Evolutionary conservation across 495 filamentous ascomycete species (phyloP), one percentile per base, ranked within the genome.

Genomic region (Platismatia glauca): DNA sequence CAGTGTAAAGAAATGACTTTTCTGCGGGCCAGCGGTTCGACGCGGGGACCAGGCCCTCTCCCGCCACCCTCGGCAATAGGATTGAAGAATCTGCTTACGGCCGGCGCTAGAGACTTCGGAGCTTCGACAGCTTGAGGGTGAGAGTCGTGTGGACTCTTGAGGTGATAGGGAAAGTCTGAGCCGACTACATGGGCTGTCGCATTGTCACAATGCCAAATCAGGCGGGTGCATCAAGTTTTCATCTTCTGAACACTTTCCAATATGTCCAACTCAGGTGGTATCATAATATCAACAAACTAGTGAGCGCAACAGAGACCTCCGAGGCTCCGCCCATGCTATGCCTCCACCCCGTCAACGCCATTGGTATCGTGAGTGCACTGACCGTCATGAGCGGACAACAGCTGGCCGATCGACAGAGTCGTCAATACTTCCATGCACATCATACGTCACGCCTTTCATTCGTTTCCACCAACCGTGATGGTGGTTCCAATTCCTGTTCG

Each of bases 401-500:
- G 50, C 7, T 9, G 48, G 37, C 1, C 50, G 31, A 13, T 33
- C 9, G 18, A 44, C 46, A 37, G 46, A 43, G 29, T 33, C 50
- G 4, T 61, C 59, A 33, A 61, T 44, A 22, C 50, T 55, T 22
- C 33, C 55, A 58, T 58, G 22, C 20, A 63, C 61, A 52, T 63
- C 55, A 57, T 57, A 48, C 16, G 61, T 48, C 8, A 48, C 55
- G 18, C 61, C 20, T 20, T 63, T 58, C 61, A 50, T 48, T 18
- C 53, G 53, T 29, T 50, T 35, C 61, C 53, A 64, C 63, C 63
- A 64, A 20, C 63, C 63, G 13, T 57, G 48, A 44, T 64, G 50
- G 13, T 16, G 33, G 7, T 39, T 56, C 63, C 63, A 64, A 7
- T 60, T 57, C 34, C 57, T 60, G n/a, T 16, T 31, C 4, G 63